Percentiles rank a stretch among this genome's conserved stretches.
Evolutionary conservation across 1,284 basidiomycete species (phyloP).

Genomic region (Volvariella surrecta): DNA sequence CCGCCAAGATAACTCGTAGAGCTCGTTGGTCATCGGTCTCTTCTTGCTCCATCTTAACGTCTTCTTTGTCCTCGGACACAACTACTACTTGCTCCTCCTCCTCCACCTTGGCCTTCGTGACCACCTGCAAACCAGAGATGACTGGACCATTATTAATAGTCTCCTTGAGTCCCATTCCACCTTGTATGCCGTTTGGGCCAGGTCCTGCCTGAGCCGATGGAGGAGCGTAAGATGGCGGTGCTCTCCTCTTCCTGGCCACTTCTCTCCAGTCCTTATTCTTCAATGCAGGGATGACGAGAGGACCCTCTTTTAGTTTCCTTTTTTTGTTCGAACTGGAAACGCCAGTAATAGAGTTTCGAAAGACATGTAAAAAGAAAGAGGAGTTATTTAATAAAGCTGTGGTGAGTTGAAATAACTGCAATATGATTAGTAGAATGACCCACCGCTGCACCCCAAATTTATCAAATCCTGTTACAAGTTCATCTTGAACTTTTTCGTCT

Average conservation of each 20-base stretch:
- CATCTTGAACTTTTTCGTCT: constrained; percentile 42
- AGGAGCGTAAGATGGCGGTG: constrained; percentile 51
- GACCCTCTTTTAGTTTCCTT: constrained; percentile 41
- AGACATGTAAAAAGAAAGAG: neutral
- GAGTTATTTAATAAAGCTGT: constrained; percentile 23
- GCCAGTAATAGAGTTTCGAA: constrained; percentile 5
- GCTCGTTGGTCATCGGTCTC: constrained; percentile 67
- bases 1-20: constrained; percentile 62
- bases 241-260: constrained; percentile 49
- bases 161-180: constrained; percentile 68
- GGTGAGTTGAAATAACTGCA: constrained; percentile 56
- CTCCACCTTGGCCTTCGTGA: constrained; percentile 18
- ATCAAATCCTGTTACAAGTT: constrained; percentile 69
- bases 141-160: constrained; percentile 64
- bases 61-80: constrained; percentile 14
- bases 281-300: constrained; percentile 76
- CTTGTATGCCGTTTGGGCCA: constrained; percentile 70
- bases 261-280: constrained; percentile 87
- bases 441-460: constrained; percentile 68
- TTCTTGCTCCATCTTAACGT: constrained; percentile 27
- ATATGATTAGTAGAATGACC: constrained; percentile 28
- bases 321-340: constrained; percentile 34
- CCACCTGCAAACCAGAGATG: constrained; percentile 50
- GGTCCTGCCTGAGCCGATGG: constrained; percentile 50
- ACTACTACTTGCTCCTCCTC: constrained; percentile 17